phyloP scores from a whole-genome alignment of 1,284 basidiomycete species.

The Pseudozyma tsukubaensis region DNA sequence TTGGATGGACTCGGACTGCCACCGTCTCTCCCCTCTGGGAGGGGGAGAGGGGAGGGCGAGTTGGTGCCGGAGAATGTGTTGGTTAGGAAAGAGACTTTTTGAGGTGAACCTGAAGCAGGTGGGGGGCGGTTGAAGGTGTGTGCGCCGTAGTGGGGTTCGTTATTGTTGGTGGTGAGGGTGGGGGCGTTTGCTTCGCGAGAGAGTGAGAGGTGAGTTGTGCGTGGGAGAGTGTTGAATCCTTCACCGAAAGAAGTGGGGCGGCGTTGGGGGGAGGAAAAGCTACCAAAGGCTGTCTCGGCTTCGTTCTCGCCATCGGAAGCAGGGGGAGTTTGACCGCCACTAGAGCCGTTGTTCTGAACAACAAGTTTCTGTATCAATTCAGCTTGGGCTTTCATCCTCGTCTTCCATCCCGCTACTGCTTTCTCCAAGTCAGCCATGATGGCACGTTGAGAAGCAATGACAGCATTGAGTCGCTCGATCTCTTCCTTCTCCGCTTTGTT shows the following conservation, averaged over 20 bases:
- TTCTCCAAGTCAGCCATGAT: conserved; percentile 62
- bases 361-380: conserved; percentile 56
- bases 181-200: too few relatives aligned
- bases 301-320: conserved; percentile 26
- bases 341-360: conserved; percentile 5
- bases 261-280: conserved; percentile 4
- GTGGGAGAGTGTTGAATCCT: conserved; percentile 12
- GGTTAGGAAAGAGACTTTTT: conserved; percentile 15
- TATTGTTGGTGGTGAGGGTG: background rate
- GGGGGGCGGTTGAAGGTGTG: conserved; percentile 58
- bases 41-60: conserved; percentile 47
- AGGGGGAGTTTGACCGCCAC: conserved; percentile 10
- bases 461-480: conserved; percentile 59
- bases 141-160: conserved; percentile 55
- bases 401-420: conserved; percentile 59
- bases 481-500: conserved; percentile 51
- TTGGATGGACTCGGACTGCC: conserved; percentile 13
- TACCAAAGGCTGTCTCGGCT: background rate
- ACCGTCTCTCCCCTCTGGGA: background rate
- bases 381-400: conserved; percentile 50
- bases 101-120: conserved; percentile 27
- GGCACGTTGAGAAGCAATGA: conserved; percentile 54
- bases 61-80: conserved; percentile 13
- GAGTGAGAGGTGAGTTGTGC: conserved; percentile 38
- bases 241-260: background rate